Percentiles rank a stretch among this genome's conserved stretches.
These are phyloP conservation scores for Paramecium primaurelia DNA, from an alignment of 73 alveolate genomes.

Conservation along the genomic window DNA sequence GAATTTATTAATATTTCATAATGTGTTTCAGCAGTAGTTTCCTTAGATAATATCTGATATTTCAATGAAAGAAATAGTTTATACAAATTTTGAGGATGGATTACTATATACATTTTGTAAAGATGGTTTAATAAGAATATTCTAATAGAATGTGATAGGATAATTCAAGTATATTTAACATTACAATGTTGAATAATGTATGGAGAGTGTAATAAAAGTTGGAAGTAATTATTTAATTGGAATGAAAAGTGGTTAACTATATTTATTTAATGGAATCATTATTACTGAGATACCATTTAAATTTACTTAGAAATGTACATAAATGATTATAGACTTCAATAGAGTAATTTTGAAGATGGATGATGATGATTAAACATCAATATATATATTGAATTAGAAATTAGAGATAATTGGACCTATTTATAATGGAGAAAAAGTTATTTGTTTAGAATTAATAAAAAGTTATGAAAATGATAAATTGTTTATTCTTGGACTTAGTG, in stretches of 20 bases:
- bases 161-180: not conserved
- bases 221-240: not conserved
- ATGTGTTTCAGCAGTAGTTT: not conserved
- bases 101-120: not conserved
- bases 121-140: not conserved
- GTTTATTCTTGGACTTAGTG: not conserved
- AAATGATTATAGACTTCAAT: not conserved
- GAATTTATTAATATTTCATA: not conserved
- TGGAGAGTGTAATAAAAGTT: not conserved
- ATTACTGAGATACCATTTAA: not conserved
- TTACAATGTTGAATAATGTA: not conserved
- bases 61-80: not conserved
- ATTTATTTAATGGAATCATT: not conserved
- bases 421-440: not conserved
- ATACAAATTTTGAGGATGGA: not conserved
- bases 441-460: not conserved
- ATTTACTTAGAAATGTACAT: not conserved
- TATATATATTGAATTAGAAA: not conserved
- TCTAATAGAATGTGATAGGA: not conserved
- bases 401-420: not conserved
- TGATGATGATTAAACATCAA: not conserved
- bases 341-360: not conserved
- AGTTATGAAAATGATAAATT: conserved; percentile 2
- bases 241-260: not conserved
- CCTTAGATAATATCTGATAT: not conserved